Evolutionary conservation across 2,329 filamentous ascomycete species (phyloP), one percentile per base, ranked within the genome.

Genomic region (Dothidotthia symphoricarpi): DNA sequence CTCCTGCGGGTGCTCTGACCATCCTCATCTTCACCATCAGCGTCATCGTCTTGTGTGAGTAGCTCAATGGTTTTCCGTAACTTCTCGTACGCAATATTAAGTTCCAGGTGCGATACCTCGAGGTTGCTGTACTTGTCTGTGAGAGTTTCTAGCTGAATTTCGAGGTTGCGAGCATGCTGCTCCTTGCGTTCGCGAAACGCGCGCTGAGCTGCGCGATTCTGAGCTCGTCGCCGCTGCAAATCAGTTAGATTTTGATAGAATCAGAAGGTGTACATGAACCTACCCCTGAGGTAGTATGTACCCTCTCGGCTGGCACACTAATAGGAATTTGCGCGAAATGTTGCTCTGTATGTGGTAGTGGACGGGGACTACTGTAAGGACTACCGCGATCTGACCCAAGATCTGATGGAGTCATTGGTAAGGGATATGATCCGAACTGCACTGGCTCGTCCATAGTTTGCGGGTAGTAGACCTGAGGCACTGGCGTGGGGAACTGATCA

Each of bases 181-280:
- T 84, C 78, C 53, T 82, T 82, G 36, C 79, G 72, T 57, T 82
- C 78, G 31, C 78, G 71, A 55, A 81, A 82, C 1, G 78, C 78
- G 41, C 78, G 69, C 57, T 82, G 78, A 2, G 78, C 81, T 26
- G 78, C 78, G 36, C 78, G 73, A 49, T 81, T 81, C 51, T 81
- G 78, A 30, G 77, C 78, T 55, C 78, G 70, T 43, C 78, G 74
- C 31, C 77, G 73, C 75, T 80, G 55, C 24, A 28, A 5, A 5
- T 6, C 13, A 30, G 47, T 52, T 44, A 62, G 28, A 8, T 13
- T 34, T 3, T 11, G 8, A 5, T n/a, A 16, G 12, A 14, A 8
- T 9, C 11, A 6, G 10, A 14, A 6, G 6, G 16, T 17, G n/a
- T 15, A 4, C 7, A 10, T 8, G n/a, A 15, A 49, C 61, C 53